Evolutionary conservation across 257 asterid species (phyloP).

Genomic region (Henckelia pumila): DNA sequence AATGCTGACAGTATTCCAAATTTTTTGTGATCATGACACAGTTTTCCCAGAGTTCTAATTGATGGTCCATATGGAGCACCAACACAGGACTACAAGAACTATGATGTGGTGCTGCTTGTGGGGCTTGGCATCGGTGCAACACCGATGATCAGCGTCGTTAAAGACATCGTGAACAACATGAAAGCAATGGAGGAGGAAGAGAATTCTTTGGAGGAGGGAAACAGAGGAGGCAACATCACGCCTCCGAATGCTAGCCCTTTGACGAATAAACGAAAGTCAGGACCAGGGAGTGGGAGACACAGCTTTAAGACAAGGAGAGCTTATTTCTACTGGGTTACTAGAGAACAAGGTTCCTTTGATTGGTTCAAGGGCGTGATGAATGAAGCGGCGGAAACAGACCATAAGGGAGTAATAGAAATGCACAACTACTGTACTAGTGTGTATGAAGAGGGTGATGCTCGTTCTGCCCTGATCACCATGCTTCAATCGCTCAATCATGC

Average conservation of each 20-base stretch:
- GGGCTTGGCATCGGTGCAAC: constrained; percentile 85
- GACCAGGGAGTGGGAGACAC: too few species aligned
- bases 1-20: neutral
- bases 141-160: constrained; percentile 70
- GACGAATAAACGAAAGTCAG: constrained; percentile 14
- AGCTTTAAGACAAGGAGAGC: constrained; percentile 58
- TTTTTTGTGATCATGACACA: constrained; percentile 20
- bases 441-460: constrained; percentile 74
- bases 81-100: constrained; percentile 65
- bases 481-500: constrained; percentile 68
- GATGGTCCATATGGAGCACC: constrained; percentile 89
- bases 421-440: constrained; percentile 78
- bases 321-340: constrained; percentile 78
- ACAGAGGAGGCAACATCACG: neutral
- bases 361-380: constrained; percentile 79
- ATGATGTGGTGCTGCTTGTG: constrained; percentile 59
- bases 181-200: constrained; percentile 31
- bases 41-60: constrained; percentile 62
- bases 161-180: constrained; percentile 66
- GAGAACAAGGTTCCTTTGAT: constrained; percentile 78
- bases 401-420: constrained; percentile 57
- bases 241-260: constrained; percentile 11
- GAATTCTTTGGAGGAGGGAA: constrained; percentile 32
- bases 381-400: constrained; percentile 60
- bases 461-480: constrained; percentile 73